A percentile compares a stretch with the other conserved stretches of the same genome.
phyloP scores from a whole-genome alignment of 768 basidiomycete genomes.

The Royoungia palumana region DNA sequence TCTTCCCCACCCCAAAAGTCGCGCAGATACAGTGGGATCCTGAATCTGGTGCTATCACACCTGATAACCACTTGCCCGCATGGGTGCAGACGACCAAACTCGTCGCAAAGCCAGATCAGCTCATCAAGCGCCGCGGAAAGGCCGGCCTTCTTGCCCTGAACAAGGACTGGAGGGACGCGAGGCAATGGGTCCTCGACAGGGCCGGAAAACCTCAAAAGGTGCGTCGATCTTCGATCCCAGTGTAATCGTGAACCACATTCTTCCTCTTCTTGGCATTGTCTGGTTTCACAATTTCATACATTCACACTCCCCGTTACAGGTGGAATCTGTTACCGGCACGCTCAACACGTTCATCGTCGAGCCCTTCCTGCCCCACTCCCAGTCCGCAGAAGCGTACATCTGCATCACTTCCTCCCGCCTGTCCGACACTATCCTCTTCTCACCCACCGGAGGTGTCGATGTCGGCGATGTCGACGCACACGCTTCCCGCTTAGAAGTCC shows the following conservation, averaged over 20 bases:
- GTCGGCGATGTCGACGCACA: conserved; percentile 98
- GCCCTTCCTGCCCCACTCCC: conserved; percentile 96
- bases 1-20: conserved; percentile 70
- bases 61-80: conserved; percentile 59
- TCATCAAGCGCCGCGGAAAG: conserved; percentile 99
- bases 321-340: conserved; percentile 91
- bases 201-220: conserved; percentile 92
- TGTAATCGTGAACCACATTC: conserved; percentile 12
- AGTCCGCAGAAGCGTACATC: conserved; percentile 95
- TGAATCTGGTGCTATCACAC: conserved; percentile 55
- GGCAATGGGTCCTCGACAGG: conserved; percentile 78
- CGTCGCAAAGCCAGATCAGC: conserved; percentile 95
- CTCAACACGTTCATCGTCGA: conserved; percentile 98
- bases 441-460: conserved; percentile 98
- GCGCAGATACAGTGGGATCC: conserved; percentile 89
- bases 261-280: conserved; percentile 12
- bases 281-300: conserved; percentile 19
- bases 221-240: conserved; percentile 6
- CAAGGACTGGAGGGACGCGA: conserved; percentile 87
- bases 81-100: conserved; percentile 87
- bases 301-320: conserved; percentile 43
- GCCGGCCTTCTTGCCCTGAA: conserved; percentile 93
- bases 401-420: conserved; percentile 96
- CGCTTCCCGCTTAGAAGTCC: conserved; percentile 83
- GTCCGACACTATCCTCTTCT: conserved; percentile 96